phyloP scores from a whole-genome alignment of 1,284 basidiomycete genomes.

The Schizophyllum amplum region DNA sequence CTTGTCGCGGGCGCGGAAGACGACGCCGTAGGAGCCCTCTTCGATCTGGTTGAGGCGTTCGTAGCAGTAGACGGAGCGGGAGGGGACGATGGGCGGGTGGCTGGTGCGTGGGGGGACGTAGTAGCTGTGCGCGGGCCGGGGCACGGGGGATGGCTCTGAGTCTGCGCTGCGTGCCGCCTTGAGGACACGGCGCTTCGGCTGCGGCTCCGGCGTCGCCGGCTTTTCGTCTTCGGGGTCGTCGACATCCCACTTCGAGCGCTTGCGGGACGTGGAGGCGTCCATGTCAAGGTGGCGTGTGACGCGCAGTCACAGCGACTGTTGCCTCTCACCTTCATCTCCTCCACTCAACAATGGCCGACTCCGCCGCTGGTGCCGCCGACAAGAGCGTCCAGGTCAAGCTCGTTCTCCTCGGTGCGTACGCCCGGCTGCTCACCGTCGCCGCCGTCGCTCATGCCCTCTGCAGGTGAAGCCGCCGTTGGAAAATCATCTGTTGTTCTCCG shows the following conservation, averaged over 20 bases:
- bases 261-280: conserved; percentile 43
- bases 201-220: conserved; percentile 21
- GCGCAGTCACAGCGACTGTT: too few relatives aligned
- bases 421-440: conserved; percentile 2
- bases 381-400: conserved; percentile 90
- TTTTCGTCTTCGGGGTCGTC: conserved; percentile 33
- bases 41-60: conserved; percentile 97
- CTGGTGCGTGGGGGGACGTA: conserved; percentile 69
- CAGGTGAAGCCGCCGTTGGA: conserved; percentile 97
- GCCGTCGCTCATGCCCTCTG: conserved; percentile 4
- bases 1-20: conserved; percentile 92
- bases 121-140: conserved; percentile 39
- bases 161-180: conserved; percentile 24
- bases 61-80: conserved; percentile 88
- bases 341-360: conserved; percentile 55
- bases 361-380: conserved; percentile 64
- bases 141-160: conserved; percentile 9
- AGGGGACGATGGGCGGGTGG: conserved; percentile 73
- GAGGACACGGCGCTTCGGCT: conserved; percentile 37
- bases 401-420: conserved; percentile 47
- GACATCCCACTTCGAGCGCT: conserved; percentile 68
- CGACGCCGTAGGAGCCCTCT: conserved; percentile 97
- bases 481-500: conserved; percentile 99
- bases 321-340: not conserved
- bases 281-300: conserved; percentile 4